Evolutionary conservation across 2,329 filamentous ascomycete genomes (phyloP), one percentile per base, ranked within the genome.

Genomic region (Cladosporium sp.): DNA sequence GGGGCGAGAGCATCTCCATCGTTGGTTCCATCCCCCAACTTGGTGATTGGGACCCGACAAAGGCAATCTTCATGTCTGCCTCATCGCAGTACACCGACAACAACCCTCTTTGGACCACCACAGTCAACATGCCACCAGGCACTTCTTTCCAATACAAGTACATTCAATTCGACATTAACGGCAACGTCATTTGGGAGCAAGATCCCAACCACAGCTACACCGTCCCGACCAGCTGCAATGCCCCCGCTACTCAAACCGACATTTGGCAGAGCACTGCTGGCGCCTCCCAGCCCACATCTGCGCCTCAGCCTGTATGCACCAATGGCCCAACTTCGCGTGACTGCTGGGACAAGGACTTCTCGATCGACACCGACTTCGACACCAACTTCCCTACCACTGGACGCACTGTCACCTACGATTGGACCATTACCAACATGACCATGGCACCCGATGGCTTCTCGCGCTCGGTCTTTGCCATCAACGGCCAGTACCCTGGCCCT

Each of bases 1-100:
- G 75, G 58, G 89, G 89, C 5, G 82, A 92, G 75, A 87, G 83
- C 8, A 82, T 93, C 72, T 90, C 88, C 75, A 76, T 93, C 16
- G 81, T 84, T 0, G 90, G 90, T 23, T 86, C 83, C 64, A 81
- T 83, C 57, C 71, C 81, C 1, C 79, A 83, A 32, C 83, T 93
- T 8, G 89, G 89, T 5, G 73, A 69, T 30, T 92, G 90, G 90
- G 79, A 87, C 66, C 68, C 74, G 1, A 63, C 66, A n/a, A 79
- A 83, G 0, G 89, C 85, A 0, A 72, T 90, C 2, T 71, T 85
- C 0, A 79, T 93, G 23, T 84, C 82, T 53, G 86, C 89, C 2
- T 79, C 77, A 18, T 72, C 80, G n/a, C 48, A 28, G 36, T 92
- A 92, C 73, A 88, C 86, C 0, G 70, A 78, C 2, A 77, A 75